Percentiles rank a stretch among this genome's conserved stretches.
Evolutionary conservation across 345 rosid species (phyloP).

Genomic region (Rhizophora mangle): DNA sequence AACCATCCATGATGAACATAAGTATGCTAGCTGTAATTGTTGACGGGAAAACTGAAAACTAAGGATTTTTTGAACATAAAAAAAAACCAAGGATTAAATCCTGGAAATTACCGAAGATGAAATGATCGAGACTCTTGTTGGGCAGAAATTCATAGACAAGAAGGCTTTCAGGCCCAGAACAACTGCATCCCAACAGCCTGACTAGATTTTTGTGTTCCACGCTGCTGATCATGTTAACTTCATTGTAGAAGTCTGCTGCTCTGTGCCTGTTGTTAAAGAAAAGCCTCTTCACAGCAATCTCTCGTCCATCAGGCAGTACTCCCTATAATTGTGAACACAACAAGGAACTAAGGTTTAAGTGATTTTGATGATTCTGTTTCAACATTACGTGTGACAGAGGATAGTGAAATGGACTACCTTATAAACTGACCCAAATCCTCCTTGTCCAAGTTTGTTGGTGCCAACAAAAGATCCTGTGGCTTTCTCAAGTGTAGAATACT

Average conservation of each 20-base stretch:
- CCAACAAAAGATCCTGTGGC: constrained; percentile 70
- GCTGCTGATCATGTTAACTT: constrained; percentile 80
- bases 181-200: constrained; percentile 82
- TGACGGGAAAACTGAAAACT: background rate
- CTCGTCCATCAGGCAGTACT: constrained; percentile 78
- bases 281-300: constrained; percentile 87
- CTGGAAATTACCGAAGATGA: constrained; percentile 57
- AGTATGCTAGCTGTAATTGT: background rate
- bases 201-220: constrained; percentile 94
- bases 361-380: background rate
- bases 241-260: constrained; percentile 90
- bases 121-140: constrained; percentile 81
- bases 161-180: constrained; percentile 93
- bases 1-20: no score
- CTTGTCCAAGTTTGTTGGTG: constrained; percentile 88
- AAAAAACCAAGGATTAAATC: background rate
- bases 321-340: constrained; percentile 45
- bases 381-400: background rate
- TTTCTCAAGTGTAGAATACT: constrained; percentile 80
- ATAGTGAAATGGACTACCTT: constrained; percentile 42
- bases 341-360: background rate
- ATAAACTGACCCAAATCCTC: constrained; percentile 92
- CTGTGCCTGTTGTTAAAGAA: constrained; percentile 88
- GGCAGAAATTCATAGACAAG: constrained; percentile 82
- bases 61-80: background rate